A percentile compares a stretch with the other conserved stretches of the same genome.
phyloP scores from a whole-genome alignment of 2,329 filamentous ascomycete species.

The Bertia moriformis region DNA sequence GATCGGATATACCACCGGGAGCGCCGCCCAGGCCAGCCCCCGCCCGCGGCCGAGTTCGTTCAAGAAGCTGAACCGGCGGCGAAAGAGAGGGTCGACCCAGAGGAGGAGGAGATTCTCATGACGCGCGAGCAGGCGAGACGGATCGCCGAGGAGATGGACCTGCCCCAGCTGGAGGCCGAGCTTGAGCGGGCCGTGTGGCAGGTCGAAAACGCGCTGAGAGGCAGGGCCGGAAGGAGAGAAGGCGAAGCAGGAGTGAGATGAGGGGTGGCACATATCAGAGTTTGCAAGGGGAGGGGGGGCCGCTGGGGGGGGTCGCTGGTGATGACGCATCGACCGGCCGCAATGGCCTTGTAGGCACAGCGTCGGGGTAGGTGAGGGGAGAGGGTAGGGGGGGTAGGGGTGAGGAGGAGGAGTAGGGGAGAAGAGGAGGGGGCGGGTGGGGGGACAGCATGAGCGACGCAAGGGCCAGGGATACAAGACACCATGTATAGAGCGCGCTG shows the following conservation, averaged over 20 bases:
- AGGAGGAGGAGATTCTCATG: slow-evolving; percentile 22
- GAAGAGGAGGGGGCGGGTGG: too few relatives aligned
- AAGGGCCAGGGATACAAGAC: too few relatives aligned
- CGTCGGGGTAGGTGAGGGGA: too few relatives aligned
- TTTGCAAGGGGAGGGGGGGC: too few relatives aligned
- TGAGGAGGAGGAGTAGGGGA: too few relatives aligned
- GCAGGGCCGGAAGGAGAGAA: slow-evolving; percentile 7
- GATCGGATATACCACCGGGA: slow-evolving; percentile 60
- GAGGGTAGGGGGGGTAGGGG: too few relatives aligned
- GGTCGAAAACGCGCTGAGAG: slow-evolving; percentile 30
- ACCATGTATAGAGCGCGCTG: too few relatives aligned
- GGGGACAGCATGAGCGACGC: too few relatives aligned
- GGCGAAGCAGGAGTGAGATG: slow-evolving; percentile 2
- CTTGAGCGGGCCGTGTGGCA: slow-evolving; percentile 66
- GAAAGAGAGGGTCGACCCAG: slow-evolving; percentile 21
- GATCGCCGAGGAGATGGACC: slow-evolving; percentile 45
- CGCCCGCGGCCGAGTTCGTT: slow-evolving; percentile 5
- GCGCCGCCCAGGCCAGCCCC: slow-evolving; percentile 8
- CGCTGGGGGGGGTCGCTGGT: too few relatives aligned
- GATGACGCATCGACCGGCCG: too few relatives aligned
- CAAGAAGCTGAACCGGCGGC: slow-evolving; percentile 20
- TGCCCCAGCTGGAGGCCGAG: slow-evolving; percentile 59
- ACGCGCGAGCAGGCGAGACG: slow-evolving; percentile 36
- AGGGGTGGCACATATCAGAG: too few relatives aligned
- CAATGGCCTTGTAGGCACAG: too few relatives aligned